phyloP scores from a whole-genome alignment of 2,329 filamentous ascomycete species.

The Akanthomyces uredinophilus region DNA sequence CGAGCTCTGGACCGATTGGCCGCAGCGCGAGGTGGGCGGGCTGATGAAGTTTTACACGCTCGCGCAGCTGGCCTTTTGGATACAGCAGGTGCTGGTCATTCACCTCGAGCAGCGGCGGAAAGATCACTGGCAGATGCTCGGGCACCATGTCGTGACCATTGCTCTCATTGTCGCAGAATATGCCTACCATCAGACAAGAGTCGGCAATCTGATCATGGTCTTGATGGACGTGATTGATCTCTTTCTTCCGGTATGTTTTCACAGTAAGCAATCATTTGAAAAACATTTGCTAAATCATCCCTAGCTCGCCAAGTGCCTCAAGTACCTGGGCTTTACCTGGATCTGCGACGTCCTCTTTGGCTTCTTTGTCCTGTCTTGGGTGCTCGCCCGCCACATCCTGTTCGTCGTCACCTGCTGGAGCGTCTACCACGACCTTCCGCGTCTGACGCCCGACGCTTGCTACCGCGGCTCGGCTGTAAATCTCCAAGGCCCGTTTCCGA shows the following conservation, averaged over 20 bases:
- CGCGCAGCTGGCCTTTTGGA: conserved; percentile 84
- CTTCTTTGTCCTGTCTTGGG: conserved; percentile 79
- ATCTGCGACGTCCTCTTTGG: conserved; percentile 80
- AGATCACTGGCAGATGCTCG: conserved; percentile 93
- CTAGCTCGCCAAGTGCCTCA: conserved; percentile 85
- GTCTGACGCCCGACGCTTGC: conserved; percentile 62
- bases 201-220: conserved; percentile 82
- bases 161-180: conserved; percentile 76
- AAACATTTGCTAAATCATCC: background rate
- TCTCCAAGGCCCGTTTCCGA: conserved; percentile 47
- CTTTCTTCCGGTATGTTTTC: conserved; percentile 66
- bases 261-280: background rate
- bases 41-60: conserved; percentile 53
- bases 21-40: conserved; percentile 66
- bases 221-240: conserved; percentile 93
- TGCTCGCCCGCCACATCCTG: conserved; percentile 73
- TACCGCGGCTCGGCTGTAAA: conserved; percentile 56
- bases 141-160: conserved; percentile 89
- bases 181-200: conserved; percentile 77
- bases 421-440: conserved; percentile 62
- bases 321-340: conserved; percentile 73
- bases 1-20: conserved; percentile 82
- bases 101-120: conserved; percentile 92
- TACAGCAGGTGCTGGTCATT: conserved; percentile 90
- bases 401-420: conserved; percentile 80